phyloP scores from a whole-genome alignment of 2,329 filamentous ascomycete species.

The Arthroderma sp. region DNA sequence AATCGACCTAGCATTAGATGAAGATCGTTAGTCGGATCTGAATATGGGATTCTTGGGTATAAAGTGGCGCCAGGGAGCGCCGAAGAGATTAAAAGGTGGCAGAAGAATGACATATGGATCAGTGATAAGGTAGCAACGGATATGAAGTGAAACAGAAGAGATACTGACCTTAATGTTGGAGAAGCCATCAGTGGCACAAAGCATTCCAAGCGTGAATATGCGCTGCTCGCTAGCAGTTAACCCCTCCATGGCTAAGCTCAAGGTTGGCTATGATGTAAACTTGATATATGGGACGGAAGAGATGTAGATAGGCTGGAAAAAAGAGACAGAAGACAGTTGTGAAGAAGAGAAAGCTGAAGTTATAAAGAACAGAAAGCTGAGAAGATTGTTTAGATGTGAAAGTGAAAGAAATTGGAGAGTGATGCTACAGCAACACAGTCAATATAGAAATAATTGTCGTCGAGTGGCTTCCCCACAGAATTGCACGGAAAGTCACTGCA shows the following conservation, averaged over 20 bases:
- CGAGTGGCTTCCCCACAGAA: too few species aligned
- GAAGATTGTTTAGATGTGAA: background rate
- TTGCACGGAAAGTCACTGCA: too few species aligned
- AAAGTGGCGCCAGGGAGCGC: background rate
- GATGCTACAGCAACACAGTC: background rate
- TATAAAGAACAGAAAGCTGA: background rate
- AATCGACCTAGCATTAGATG: constrained; percentile 23
- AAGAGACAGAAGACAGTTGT: background rate
- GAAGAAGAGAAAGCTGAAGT: background rate
- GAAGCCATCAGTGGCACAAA: constrained; percentile 9
- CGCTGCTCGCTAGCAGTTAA: constrained; percentile 15
- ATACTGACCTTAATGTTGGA: constrained; percentile 11
- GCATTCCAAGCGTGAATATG: constrained; percentile 12
- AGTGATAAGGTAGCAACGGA: background rate
- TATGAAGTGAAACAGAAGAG: background rate
- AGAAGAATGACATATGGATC: background rate
- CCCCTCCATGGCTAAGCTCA: constrained; percentile 6
- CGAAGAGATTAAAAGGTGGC: background rate
- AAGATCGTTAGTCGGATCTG: background rate
- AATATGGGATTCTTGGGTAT: background rate
- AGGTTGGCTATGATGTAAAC: background rate
- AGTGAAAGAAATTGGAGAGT: background rate
- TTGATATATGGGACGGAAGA: background rate
- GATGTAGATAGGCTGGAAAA: background rate
- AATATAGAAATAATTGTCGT: background rate